phyloP scores from a whole-genome alignment of 2,329 filamentous ascomycete genomes.

The Eutypella sp. region DNA sequence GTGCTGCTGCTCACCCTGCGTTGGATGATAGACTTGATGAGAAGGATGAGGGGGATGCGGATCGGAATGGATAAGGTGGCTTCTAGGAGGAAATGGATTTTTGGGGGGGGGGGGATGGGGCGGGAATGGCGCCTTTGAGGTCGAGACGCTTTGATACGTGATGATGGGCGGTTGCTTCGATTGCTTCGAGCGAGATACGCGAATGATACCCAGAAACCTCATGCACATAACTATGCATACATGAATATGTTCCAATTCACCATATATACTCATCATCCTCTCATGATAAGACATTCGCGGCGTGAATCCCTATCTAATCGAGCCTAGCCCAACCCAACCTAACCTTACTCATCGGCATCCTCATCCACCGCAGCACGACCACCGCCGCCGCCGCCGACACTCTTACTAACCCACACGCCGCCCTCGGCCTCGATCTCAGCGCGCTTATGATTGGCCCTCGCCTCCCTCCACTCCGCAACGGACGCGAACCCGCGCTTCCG shows the following conservation, averaged over 20 bases:
- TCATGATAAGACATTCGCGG: too few species aligned
- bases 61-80: not conserved
- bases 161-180: not conserved
- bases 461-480: slow-evolving; percentile 40
- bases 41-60: slow-evolving; percentile 1
- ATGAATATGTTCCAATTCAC: not conserved
- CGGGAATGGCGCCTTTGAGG: not conserved
- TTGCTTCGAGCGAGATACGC: not conserved
- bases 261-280: not conserved
- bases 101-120: not conserved
- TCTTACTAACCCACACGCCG: slow-evolving; percentile 28
- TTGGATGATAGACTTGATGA: not conserved
- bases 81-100: not conserved
- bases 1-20: not conserved
- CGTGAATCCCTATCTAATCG: too few species aligned
- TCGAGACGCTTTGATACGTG: too few species aligned
- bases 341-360: slow-evolving; percentile 24
- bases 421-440: slow-evolving; percentile 16
- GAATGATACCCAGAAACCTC: not conserved
- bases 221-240: not conserved
- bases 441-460: too few species aligned
- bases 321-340: too few species aligned
- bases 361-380: slow-evolving; percentile 24
- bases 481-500: slow-evolving; percentile 52
- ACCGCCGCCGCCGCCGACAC: slow-evolving; percentile 26